Percentiles rank a stretch among this genome's conserved stretches.
Conservation (phyloP, 805 yeast genomes). For the Candida adriatica region DNA sequence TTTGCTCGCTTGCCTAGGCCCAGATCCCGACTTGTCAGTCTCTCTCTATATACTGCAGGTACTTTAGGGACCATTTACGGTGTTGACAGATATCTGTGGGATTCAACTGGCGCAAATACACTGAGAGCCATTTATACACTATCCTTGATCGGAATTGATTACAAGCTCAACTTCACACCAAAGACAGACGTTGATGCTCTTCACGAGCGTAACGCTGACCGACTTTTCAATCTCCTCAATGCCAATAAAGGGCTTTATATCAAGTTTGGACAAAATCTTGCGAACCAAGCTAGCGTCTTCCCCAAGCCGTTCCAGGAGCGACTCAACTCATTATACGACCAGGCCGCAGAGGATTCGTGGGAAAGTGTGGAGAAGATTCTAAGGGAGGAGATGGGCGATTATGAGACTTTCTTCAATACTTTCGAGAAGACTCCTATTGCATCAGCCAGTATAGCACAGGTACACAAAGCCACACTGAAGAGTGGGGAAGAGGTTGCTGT, state of each 20-base stretch:
- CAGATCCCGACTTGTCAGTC: no score
- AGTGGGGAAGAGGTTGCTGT: constrained; percentile 52
- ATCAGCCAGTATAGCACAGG: constrained; percentile 72
- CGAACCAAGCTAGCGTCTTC: constrained; percentile 63
- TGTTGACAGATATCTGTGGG: constrained; percentile 34
- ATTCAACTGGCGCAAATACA: constrained; percentile 49
- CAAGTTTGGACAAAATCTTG: constrained; percentile 74
- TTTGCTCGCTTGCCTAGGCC: no score
- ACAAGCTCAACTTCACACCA: constrained; percentile 45
- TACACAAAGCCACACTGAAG: constrained; percentile 45
- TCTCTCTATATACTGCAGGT: constrained; percentile 4
- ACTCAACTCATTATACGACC: constrained; percentile 55
- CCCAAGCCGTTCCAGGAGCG: constrained; percentile 58
- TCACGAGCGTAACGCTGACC: constrained; percentile 52
- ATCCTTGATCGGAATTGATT: constrained; percentile 49
- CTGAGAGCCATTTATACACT: constrained; percentile 42
- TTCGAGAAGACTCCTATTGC: constrained; percentile 60
- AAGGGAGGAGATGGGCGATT: constrained; percentile 32
- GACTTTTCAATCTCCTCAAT: constrained; percentile 37
- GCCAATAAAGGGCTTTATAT: constrained; percentile 58
- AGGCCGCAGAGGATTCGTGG: constrained; percentile 61
- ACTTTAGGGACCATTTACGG: constrained; percentile 15
- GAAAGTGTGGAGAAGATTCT: constrained; percentile 34
- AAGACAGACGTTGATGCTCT: constrained; percentile 41
- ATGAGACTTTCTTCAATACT: constrained; percentile 33